Percentiles rank a stretch among this genome's conserved stretches.
phyloP scores from a whole-genome alignment of 768 basidiomycete genomes.

The Trametes maxima region DNA sequence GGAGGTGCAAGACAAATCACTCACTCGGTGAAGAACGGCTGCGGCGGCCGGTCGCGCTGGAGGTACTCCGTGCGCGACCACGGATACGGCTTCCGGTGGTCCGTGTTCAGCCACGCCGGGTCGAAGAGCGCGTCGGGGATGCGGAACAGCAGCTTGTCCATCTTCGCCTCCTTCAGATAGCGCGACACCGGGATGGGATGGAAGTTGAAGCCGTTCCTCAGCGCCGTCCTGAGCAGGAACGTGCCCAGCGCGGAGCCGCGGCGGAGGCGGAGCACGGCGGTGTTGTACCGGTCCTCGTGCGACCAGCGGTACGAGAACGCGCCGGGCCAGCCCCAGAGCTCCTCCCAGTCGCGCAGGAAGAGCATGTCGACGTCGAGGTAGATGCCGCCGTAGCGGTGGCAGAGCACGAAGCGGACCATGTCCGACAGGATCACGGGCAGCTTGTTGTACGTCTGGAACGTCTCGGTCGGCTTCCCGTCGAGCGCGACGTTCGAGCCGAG shows the following conservation, averaged over 20 bases:
- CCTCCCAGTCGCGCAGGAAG: conserved; percentile 97
- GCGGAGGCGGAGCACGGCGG: conserved; percentile 93
- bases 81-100: conserved; percentile 41
- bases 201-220: conserved; percentile 93
- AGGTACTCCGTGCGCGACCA: conserved; percentile 39
- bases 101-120: conserved; percentile 94
- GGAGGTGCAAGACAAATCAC: conserved; percentile 14
- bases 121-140: conserved; percentile 97
- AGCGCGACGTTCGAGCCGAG: conserved; percentile 28
- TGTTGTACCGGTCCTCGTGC: conserved; percentile 93
- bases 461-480: conserved; percentile 22
- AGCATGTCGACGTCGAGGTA: conserved; percentile 98
- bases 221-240: conserved; percentile 93
- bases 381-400: conserved; percentile 93
- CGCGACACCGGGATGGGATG: conserved; percentile 94
- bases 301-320: conserved; percentile 98
- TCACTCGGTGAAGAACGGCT: conserved; percentile 90
- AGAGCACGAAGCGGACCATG: conserved; percentile 97
- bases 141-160: conserved; percentile 82
- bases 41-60: conserved; percentile 90
- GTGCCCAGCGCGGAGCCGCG: conserved; percentile 91
- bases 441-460: conserved; percentile 67
- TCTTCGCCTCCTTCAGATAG: conserved; percentile 85
- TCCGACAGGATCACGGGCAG: conserved; percentile 93
- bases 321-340: conserved; percentile 95